Base-by-base conservation (phyloP, 1,139 yeast genomes). In the Schwanniomyces etchellsii region DNA sequence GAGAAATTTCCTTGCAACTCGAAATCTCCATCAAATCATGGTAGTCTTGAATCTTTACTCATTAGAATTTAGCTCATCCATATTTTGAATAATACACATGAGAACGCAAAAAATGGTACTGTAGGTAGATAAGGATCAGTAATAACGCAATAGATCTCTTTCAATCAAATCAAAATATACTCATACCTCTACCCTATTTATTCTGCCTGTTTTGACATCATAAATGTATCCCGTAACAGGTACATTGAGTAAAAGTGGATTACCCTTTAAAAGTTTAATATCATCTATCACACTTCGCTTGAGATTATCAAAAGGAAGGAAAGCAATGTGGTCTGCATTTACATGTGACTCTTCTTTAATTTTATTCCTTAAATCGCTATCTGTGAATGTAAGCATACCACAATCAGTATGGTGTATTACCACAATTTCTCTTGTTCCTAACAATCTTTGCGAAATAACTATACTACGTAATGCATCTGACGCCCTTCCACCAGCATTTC, bases 401-500 rank as follows among this genome's bases (percentile, higher is more conserved):
- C 68, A 61, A 38, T 60, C 67, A 9, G 67, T 59, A 33, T 60
- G 68, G 39, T 65, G 71, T 29, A 64, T 40, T 14, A 64, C 50
- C 5, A 64, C 55, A 20, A 63, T 55, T 38, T 64, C 70, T 29
- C 52, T 43, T 4, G 71, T 64, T 5, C 65, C 67, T 34, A 55
- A 49, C 24, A 55, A 39, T 26, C 48, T 35, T 35, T 48, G 52
- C 9, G 69, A 63, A 30, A 64, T 64, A 11, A 64, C 55, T 13
- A 64, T 38, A 37, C 64, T 56, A 22, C 71, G 43, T 28, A 64
- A 45, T 4, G 67, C 68, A 39, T 64, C 71, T 23, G 49, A 34
- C 2, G 68, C 59, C 32, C 71, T 45, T 3, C 71, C 71, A 13
- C 71, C 71, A 6, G 71, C 71, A 39, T 64, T 64, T 38, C 71